Evolutionary conservation across 2,329 filamentous ascomycete species (phyloP), one percentile per base, ranked within the genome.

Genomic region (Trichoderma brevicompactum): DNA sequence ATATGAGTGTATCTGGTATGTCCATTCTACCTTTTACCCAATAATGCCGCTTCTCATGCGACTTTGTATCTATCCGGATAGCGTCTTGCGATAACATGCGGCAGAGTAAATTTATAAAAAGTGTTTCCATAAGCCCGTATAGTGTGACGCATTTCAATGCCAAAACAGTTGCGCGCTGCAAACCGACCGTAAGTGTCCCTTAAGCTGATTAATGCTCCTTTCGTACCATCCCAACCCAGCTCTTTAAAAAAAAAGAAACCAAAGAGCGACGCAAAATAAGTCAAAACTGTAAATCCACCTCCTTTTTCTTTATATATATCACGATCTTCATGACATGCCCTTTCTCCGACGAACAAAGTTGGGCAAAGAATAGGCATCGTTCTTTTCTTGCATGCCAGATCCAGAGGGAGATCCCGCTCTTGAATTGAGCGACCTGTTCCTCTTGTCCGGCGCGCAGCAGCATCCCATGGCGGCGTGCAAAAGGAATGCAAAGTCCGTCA

Each of bases 401-500:
- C 40, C 65, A 2, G 61, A 59, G 5, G 65, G 54, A 2, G 61
- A 65, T 17, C 23, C 17, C 1, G 28, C 23, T 7, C 40, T 50
- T 34, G 53, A 46, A 15, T n/a, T 53, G 32, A 9, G 13, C 9
- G 19, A 40, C 40, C 32, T 73, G 40, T 7, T 56, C 19, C 43
- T 64, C 61, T 55, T 55, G 2, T 64, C 32, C 0, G 77, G 77
- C 46, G 70, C 74, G 72, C 89, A 92, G 75, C 91, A 96, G 77
- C 92, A 97, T 71, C 89, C 91, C 76, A 94, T 83, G 38, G 89
- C 87, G 34, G 90, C 80, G 75, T 96, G 92, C 19, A 96, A 80
- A 38, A 90, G 74, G 71, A 91, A 94, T 0, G 89, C 89, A 19
- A 94, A 72, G 5, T 92, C 78, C 1, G 86, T 85, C 67, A 89